These are phyloP conservation scores for Annulohypoxylon moriforme DNA, from an alignment of 495 filamentous ascomycete genomes.

Conservation along the genomic window DNA sequence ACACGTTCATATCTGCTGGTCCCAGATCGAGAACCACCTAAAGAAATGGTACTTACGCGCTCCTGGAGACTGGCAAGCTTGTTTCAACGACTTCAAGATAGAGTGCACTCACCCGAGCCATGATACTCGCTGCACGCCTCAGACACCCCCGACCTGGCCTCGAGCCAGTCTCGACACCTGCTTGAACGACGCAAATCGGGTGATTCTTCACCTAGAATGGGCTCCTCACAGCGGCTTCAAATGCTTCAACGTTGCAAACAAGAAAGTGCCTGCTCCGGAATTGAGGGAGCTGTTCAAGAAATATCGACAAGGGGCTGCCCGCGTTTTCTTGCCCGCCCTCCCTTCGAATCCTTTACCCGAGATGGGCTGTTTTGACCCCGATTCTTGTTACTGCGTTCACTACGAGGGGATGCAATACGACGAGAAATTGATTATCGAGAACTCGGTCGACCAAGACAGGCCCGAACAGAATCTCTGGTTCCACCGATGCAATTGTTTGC, in stretches of 20 bases:
- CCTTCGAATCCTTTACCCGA: constrained; percentile 26
- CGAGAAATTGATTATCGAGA: neutral
- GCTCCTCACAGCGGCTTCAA: constrained; percentile 31
- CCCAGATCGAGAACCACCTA: constrained; percentile 31
- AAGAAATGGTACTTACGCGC: constrained; percentile 18
- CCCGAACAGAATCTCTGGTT: neutral
- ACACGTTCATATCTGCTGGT: constrained; percentile 40
- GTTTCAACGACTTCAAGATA: constrained; percentile 34
- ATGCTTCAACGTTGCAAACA: constrained; percentile 25
- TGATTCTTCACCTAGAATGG: constrained; percentile 36
- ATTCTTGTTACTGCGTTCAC: constrained; percentile 20
- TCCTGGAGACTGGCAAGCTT: constrained; percentile 24
- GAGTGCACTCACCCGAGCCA: constrained; percentile 40
- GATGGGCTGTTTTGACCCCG: constrained; percentile 35
- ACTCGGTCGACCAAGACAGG: neutral
- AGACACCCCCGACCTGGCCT: constrained; percentile 32
- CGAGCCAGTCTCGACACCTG: constrained; percentile 25
- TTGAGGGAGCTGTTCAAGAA: constrained; percentile 35
- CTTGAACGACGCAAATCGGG: neutral
- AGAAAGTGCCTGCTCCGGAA: constrained; percentile 28
- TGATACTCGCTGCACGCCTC: constrained; percentile 28
- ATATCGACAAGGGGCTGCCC: constrained; percentile 35
- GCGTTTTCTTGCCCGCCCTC: constrained; percentile 25
- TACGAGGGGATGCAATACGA: constrained; percentile 31
- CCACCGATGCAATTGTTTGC: neutral